Evolutionary conservation across 495 filamentous ascomycete genomes (phyloP), one percentile per base, ranked within the genome.

Genomic region (Tetracladium setigerum): DNA sequence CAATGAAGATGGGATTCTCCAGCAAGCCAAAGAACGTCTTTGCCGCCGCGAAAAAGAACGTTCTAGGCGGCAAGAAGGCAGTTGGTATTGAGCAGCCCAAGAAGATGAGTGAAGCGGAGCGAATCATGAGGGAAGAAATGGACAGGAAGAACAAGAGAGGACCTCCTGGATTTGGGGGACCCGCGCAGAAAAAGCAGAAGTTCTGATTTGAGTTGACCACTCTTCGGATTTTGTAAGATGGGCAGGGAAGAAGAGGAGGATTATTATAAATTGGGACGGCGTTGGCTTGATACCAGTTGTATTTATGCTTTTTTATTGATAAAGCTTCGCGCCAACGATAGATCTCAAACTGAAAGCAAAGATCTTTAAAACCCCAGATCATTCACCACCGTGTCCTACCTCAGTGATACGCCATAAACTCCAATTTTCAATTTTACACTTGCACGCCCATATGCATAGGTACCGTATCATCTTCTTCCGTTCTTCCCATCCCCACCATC

Each of bases 41-140:
- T 62, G 77, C 82, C n/a, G 66, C 72, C 0, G 71, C 75, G 4
- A 74, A 74, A 52, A 89, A 84, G 64, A 85, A 83, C 44, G 78
- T 78, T 2, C 65, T 86, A 18, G 71, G 71, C 2, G 67, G 72
- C 11, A 85, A 84, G 67, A 86, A 85, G 60, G 66, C 72, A 4
- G 42, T 54, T 0, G 62, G 69, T 24, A 68, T 74, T 12, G 71
- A 80, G 41, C 73, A 70, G 36, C 75, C 77, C 2, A 86, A 85
- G 51, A 87, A 85, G 69, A 88, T 92, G 76, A 86, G 83, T 51
- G 85, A 92, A 62, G 84, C 84, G n/a, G 88, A 94, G 52, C 72
- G 88, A 47, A 92, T 92, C 49, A 95, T 95, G 88, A 86, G 82
- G 62, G 83, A 86, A 50, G 88, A 91, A 55, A 73, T 86, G 58